Conservation (phyloP, 176 grass and related monocot species). For the Phragmites australis region DNA sequence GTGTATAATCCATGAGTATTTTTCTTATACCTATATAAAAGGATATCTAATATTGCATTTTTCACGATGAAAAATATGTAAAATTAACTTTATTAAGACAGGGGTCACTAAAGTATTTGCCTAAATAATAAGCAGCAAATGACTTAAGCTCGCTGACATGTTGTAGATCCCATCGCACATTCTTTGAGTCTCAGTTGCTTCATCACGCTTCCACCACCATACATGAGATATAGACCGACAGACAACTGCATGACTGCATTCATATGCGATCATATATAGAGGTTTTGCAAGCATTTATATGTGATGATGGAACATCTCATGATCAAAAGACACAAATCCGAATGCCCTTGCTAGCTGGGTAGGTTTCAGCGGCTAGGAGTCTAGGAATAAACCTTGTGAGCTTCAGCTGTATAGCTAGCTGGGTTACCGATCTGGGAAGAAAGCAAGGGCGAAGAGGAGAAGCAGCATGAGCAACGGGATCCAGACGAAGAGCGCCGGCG, state of each 20-base stretch:
- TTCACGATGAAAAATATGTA: not conserved
- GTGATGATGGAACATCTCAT: too few species aligned
- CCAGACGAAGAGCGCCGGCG: conserved; percentile 48
- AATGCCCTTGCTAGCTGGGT: not conserved
- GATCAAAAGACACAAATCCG: not conserved
- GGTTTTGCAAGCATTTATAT: not conserved
- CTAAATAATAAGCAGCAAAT: not conserved
- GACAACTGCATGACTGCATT: too few species aligned
- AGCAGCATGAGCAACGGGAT: conserved; percentile 55
- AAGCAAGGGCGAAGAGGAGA: conserved; percentile 35
- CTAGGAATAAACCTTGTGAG: conserved; percentile 20
- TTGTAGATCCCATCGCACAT: not conserved
- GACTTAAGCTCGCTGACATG: not conserved
- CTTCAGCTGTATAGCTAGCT: not conserved
- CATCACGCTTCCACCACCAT: not conserved
- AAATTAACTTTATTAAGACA: conserved; percentile 8
- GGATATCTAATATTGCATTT: not conserved
- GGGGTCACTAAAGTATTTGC: not conserved
- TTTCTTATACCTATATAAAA: not conserved
- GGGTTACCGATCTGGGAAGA: conserved; percentile 27
- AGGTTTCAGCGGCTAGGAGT: not conserved
- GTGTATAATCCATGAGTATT: not conserved
- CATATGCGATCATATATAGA: too few species aligned
- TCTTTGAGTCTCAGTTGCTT: not conserved
- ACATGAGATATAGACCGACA: too few species aligned